Base-by-base conservation (phyloP, 805 yeast genomes). In the Metschnikowia dekortorum region DNA sequence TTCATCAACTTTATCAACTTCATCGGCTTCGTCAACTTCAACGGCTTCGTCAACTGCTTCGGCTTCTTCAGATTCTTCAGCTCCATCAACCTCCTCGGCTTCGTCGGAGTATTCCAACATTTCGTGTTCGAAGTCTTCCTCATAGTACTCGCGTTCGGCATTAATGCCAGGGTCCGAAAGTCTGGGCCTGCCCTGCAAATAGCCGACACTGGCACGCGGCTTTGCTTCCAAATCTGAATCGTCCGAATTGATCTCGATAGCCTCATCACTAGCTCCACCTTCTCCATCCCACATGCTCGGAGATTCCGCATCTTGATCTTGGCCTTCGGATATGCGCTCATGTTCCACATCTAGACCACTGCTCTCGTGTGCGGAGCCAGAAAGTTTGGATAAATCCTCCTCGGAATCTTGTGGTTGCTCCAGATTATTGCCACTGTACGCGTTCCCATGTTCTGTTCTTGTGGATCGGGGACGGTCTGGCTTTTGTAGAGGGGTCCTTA, bases 231-330 rank as follows among this genome's bases (percentile, higher is more conserved):
- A 39, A 34, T 34, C 41, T 2, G 51, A 47, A 13, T 51, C 53
- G 22, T 52, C 56, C 8, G 53, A 49, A 14, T 52, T 33, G 16
- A 53, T 51, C 31, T 55, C 58, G 1, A 54, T 52, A 8, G 49
- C 42, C 33, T 55, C 60, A 14, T 53, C 59, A 5, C 39, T 38
- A 34, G 13, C 38, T 5, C 37, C 46, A 6, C 44, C 46, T 31
- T 33, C 45, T 42, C 38, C 38, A 18, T 8, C 45, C 8, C 16
- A 5, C 4, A 26, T 10, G 13, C 18, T 11, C 4, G 22, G 45
- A 8, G 37, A 42, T 33, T 42, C 45, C 9, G 32, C 7, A 10
- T 33, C 38, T 16, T 39, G 32, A n/a, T 11, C 30, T 9, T 38
- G 30, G 16, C 16, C 38, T 35, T 16, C 38, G 8, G 13, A 35